Percentiles rank a stretch among this genome's conserved stretches.
Conservation (phyloP, 306 rosid species). For the Casuarina equisetifolia region DNA sequence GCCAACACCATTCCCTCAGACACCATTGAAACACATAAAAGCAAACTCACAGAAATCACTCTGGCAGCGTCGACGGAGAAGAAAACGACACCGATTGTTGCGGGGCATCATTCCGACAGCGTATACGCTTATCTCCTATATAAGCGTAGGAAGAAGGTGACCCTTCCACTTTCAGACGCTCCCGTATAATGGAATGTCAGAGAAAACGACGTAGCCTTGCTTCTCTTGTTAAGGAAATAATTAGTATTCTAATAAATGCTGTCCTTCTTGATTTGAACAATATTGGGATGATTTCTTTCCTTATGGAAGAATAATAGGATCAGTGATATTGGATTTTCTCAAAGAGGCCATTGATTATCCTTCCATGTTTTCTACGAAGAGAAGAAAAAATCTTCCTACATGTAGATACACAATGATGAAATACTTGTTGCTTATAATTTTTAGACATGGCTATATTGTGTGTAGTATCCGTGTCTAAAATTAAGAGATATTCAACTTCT, state of each 20-base stretch:
- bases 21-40: not conserved
- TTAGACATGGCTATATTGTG: no score
- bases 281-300: constrained; percentile 1
- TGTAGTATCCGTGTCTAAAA: no score
- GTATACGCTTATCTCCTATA: not conserved
- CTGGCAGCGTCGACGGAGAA: not conserved
- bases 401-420: no score
- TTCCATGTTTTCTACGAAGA: no score
- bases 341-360: no score
- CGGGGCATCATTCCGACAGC: not conserved
- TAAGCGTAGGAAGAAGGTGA: not conserved
- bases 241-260: not conserved
- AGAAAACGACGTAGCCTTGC: no score
- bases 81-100: not conserved
- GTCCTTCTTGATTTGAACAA: not conserved
- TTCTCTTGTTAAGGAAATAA: no score
- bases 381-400: not conserved
- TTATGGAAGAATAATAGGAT: not conserved
- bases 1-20: not conserved
- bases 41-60: constrained; percentile 6
- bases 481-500: no score
- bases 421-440: not conserved
- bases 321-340: not conserved
- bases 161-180: no score
- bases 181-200: no score